Evolutionary conservation across 2,329 filamentous ascomycete genomes (phyloP), one percentile per base, ranked within the genome.

Genomic region (Hirsutella minnesotensis): DNA sequence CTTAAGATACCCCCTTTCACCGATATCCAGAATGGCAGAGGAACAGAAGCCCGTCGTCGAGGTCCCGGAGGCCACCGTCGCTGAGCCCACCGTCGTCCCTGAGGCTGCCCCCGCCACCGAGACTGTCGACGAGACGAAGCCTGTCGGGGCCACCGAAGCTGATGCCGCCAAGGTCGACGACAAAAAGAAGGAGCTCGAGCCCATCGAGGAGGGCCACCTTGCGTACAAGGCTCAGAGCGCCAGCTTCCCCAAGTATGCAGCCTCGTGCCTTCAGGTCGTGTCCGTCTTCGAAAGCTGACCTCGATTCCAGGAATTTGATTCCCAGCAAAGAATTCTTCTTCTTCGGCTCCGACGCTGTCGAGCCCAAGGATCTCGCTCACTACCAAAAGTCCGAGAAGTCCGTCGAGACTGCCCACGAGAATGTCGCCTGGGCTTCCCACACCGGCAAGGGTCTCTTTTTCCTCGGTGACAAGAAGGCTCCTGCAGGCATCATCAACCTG

Each of bases 391-490:
- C 79, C 57, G 88, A 95, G 77, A 95, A 95, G 81, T 73, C 81
- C 44, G 73, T 81, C 42, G 73, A 75, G 48, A 65, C 81, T 51
- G 82, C 84, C 47, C 83, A 94, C 69, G 75, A 85, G 52, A 83
- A 83, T 54, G 83, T 80, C 53, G 84, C 92, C 30, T 95, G 92
- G 87, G 87, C 90, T 49, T 81, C 80, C 53, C 80, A 94, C 73
- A 95, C 90, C 46, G 90, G 90, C 64, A 94, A 94, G 74, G 92
- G 92, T 59, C 83, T 96, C 18, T 73, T 96, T 35, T 95, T 94
- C 75, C 85, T 86, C 66, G 82, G 83, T 57, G 84, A 94, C 68
- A 95, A 94, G 79, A 72, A 77, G 51, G 75, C 76, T 46, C 89
- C 90, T 47, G 73, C 80, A 53, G 83, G 86, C 57, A 81, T 92